phyloP scores from a whole-genome alignment of 306 rosid genomes.

The Lathyrus oleraceus region DNA sequence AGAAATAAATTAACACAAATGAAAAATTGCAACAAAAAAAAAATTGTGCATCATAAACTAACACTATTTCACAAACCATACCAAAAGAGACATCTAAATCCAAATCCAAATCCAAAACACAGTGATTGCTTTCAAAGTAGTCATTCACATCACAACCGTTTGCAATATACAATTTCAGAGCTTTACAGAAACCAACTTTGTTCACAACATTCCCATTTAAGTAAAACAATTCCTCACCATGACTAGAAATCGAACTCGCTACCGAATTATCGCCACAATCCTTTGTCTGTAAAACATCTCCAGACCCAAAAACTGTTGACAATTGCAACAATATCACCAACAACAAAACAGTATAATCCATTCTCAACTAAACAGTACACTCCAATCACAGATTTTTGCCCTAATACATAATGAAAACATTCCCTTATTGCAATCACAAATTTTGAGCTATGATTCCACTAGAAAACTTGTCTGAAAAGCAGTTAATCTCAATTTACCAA shows the following conservation, averaged over 20 bases:
- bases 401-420: conserved; percentile 39
- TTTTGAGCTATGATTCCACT: conserved; percentile 6
- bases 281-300: conserved; percentile 42
- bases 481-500: conserved; percentile 39
- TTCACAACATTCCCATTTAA: conserved; percentile 58
- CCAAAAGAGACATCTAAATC: conserved; percentile 53
- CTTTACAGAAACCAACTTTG: conserved; percentile 59
- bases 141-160: conserved; percentile 59
- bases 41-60: conserved; percentile 1
- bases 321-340: conserved; percentile 53
- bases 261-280: conserved; percentile 58
- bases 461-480: conserved; percentile 7
- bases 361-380: conserved; percentile 37
- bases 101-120: conserved; percentile 45
- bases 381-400: conserved; percentile 31
- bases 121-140: conserved; percentile 44
- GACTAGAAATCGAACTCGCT: conserved; percentile 48
- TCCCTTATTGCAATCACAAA: conserved; percentile 20
- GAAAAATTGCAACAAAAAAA: neutral
- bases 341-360: conserved; percentile 44
- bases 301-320: conserved; percentile 52
- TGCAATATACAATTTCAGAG: conserved; percentile 52
- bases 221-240: conserved; percentile 51
- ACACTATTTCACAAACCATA: conserved; percentile 36
- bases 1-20: conserved; percentile 24